phyloP scores from a whole-genome alignment of 768 basidiomycete genomes.

The Boletus rufocinnamomeus region DNA sequence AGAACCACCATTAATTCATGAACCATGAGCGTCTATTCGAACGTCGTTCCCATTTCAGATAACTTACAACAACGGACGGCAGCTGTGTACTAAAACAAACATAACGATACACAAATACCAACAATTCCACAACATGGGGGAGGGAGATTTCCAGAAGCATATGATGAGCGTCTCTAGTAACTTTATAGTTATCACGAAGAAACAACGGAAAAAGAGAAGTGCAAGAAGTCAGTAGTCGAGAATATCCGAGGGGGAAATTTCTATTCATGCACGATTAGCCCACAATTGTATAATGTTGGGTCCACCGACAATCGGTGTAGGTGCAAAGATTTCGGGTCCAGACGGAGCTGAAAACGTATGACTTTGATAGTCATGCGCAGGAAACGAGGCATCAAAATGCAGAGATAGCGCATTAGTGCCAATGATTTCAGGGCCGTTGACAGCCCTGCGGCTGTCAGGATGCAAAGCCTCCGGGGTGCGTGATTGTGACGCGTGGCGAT shows the following conservation, averaged over 20 bases:
- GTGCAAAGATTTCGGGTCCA: conserved; percentile 36
- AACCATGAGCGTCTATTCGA: conserved; percentile 2
- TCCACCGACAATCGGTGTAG: conserved; percentile 37
- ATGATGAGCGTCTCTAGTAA: conserved; percentile 23
- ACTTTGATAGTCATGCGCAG: conserved; percentile 26
- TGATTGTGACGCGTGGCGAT: too few species aligned
- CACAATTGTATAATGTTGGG: conserved; percentile 38
- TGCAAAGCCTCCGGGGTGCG: too few species aligned
- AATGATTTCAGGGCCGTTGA: conserved; percentile 26
- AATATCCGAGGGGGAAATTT: neutral
- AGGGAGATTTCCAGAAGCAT: conserved; percentile 8
- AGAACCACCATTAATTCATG: neutral
- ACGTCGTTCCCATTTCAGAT: neutral
- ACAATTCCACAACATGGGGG: conserved; percentile 15
- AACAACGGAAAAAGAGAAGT: neutral
- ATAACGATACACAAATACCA: conserved; percentile 29
- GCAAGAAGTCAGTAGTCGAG: neutral
- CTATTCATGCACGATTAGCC: conserved; percentile 34
- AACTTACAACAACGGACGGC: conserved; percentile 3
- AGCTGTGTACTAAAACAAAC: conserved; percentile 15
- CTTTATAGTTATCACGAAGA: neutral
- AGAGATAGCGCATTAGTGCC: conserved; percentile 37
- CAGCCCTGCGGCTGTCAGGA: too few species aligned
- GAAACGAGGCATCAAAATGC: conserved; percentile 39
- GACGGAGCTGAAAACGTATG: conserved; percentile 25